Evolutionary conservation across 1,139 yeast species (phyloP), one percentile per base, ranked within the genome.

Genomic region (Wickerhamiella pararugosa): DNA sequence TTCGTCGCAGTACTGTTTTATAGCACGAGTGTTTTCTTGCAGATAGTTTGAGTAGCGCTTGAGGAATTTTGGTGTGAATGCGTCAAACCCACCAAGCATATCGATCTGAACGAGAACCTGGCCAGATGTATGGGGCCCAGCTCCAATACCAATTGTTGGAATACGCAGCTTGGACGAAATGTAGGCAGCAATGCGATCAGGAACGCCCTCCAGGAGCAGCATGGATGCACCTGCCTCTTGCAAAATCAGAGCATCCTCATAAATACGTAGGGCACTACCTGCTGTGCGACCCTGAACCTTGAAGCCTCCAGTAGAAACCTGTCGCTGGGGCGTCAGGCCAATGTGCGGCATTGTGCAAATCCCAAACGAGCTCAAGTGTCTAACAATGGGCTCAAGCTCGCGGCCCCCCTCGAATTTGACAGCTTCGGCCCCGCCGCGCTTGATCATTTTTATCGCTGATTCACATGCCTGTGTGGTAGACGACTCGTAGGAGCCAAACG

Each of bases 101-200:
- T 90, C 98, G 2, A 86, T 73, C 57, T 81, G 76, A 0, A 90
- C 98, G 40, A 90, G 67, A 1, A 90, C 95, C 58, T 90, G 97
- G 0, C 95, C 97, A 31, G 84, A 75, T 10, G 90, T 79, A 8
- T 62, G 63, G 15, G 78, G 75, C 0, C 98, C 97, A 0, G 97
- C 96, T 5, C 98, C 98, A 42, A 90, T 90, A 5, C 98, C 97
- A 49, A 90, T 86, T 1, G 93, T 83, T 0, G 98, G 97, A 1
- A 87, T 66, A 0, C 58, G 45, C 29, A 86, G 59, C 28, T 65
- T 63, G 2, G 66, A 56, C 0, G 96, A 81, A 36, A 90, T 73
- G 45, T 65, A 64, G 38, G 66, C 61, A 0, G 90, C 90, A n/a
- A 90, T 63, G 46, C 70, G 70, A 44, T 73, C 74, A 2, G 98